A percentile compares a stretch with the other conserved stretches of the same genome.
Conservation (phyloP, 1,284 basidiomycete species). For the Vanrija sp. region DNA sequence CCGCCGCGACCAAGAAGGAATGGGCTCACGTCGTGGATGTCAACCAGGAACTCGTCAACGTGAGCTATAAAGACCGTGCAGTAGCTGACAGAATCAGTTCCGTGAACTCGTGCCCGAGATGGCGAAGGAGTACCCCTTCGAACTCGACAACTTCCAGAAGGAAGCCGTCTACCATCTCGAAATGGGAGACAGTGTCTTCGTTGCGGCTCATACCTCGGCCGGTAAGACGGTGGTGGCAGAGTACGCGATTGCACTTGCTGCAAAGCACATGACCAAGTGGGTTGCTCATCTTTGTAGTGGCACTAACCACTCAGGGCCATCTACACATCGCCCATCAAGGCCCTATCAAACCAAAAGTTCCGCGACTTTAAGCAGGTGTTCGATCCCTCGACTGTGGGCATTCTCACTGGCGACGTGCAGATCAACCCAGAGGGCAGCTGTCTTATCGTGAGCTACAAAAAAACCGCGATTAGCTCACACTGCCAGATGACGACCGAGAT, state of each 20-base stretch:
- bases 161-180: constrained; percentile 98
- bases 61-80: constrained; percentile 19
- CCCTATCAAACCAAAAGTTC: constrained; percentile 98
- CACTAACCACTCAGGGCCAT: constrained; percentile 65
- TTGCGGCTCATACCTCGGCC: constrained; percentile 93
- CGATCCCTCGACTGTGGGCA: constrained; percentile 85
- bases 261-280: constrained; percentile 96
- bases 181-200: constrained; percentile 96
- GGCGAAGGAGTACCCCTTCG: constrained; percentile 70
- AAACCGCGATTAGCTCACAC: not conserved
- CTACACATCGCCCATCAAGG: constrained; percentile 98
- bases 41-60: constrained; percentile 78
- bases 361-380: constrained; percentile 98
- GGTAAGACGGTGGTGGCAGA: constrained; percentile 99
- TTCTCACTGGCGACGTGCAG: constrained; percentile 97
- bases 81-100: constrained; percentile 31
- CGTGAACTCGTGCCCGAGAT: constrained; percentile 50
- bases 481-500: constrained; percentile 93
- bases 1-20: constrained; percentile 68
- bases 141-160: constrained; percentile 89
- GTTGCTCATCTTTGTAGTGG: constrained; percentile 15
- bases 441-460: constrained; percentile 61
- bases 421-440: constrained; percentile 98
- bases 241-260: constrained; percentile 94
- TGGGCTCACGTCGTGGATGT: constrained; percentile 98